Percentiles rank a stretch among this genome's conserved stretches.
Conservation (phyloP, 1,284 basidiomycete species). For the Rhodotorula sp. region DNA sequence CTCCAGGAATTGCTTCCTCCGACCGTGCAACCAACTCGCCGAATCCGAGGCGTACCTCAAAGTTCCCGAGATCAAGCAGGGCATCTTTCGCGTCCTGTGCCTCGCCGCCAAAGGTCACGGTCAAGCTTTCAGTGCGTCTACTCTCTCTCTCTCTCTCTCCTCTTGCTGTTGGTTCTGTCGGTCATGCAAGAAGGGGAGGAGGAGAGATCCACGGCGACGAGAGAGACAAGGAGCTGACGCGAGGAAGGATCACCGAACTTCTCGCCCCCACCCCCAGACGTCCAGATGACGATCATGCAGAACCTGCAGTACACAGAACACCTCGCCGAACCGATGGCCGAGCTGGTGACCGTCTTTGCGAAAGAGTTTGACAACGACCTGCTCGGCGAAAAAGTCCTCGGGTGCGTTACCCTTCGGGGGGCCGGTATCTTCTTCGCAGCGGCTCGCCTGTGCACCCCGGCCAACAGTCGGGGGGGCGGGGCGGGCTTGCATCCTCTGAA, state of each 20-base stretch:
- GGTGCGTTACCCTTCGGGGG: conserved; percentile 46
- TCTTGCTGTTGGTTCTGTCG: not conserved
- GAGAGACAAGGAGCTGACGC: no score
- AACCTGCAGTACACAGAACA: conserved; percentile 92
- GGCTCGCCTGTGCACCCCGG: no score
- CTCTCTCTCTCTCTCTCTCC: not conserved
- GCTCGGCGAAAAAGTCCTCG: conserved; percentile 83
- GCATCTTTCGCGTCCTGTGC: conserved; percentile 85
- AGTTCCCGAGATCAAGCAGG: conserved; percentile 63
- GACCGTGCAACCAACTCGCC: conserved; percentile 78
- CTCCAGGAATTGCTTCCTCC: conserved; percentile 68
- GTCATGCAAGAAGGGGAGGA: not conserved
- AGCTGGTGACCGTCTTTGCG: conserved; percentile 74
- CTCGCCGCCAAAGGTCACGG: conserved; percentile 86
- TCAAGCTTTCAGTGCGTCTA: conserved; percentile 64
- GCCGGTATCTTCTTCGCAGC: not conserved
- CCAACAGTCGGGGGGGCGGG: no score
- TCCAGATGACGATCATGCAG: conserved; percentile 88
- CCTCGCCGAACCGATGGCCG: conserved; percentile 88
- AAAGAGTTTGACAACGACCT: conserved; percentile 87
- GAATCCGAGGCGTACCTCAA: conserved; percentile 91
- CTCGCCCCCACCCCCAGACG: conserved; percentile 47
- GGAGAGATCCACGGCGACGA: no score
- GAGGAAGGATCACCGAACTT: not conserved
- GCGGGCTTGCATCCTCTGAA: not conserved